Evolutionary conservation across 805 yeast species (phyloP), one percentile per base, ranked within the genome.

Genomic region (Lachancea dasiensis): DNA sequence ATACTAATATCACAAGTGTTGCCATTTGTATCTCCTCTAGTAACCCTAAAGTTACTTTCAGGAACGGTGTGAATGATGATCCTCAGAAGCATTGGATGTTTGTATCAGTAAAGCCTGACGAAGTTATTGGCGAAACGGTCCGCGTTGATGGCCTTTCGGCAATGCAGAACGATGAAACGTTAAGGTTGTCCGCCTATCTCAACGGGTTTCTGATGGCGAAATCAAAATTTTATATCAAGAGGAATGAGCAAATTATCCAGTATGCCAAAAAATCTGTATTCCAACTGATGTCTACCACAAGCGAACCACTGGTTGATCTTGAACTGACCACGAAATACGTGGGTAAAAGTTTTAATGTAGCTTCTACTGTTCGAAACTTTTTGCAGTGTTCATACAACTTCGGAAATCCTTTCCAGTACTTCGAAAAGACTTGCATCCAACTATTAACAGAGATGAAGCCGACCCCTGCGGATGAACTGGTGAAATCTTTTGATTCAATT

Each of bases 51-150:
- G 63, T 80, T 23, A 60, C 65, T 4, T 81, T 85, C 54, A 72
- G 78, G n/a, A 78, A 77, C 52, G 86, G 83, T 9, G 71, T 84
- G 0, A 80, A 80, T 58, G 85, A 77, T 51, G 54, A 58, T 11
- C 69, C 68, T 7, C 58, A 62, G 27, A 56, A 65, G 18, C 45
- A 58, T 6, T 86, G 94, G 94, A 76, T 74, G 38, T 83, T 86
- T 50, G 71, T 83, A 7, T 77, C 90, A 2, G 85, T 82, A 9
- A 68, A 70, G 47, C 77, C 86, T 1, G 79, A 74, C 27, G 95
- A 86, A 60, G 66, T 68, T 10, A 66, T 86, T 40, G 83, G 89
- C 24, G 95, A 86, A 56, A 67, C 73, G 24, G 71, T 86, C 31
- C 76, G 76, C 51, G 66, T 85, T 11, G 68, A 73, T 44, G 84